phyloP scores from a whole-genome alignment of 352 stramenopile species.

The Globisporangium cylindrosporum region DNA sequence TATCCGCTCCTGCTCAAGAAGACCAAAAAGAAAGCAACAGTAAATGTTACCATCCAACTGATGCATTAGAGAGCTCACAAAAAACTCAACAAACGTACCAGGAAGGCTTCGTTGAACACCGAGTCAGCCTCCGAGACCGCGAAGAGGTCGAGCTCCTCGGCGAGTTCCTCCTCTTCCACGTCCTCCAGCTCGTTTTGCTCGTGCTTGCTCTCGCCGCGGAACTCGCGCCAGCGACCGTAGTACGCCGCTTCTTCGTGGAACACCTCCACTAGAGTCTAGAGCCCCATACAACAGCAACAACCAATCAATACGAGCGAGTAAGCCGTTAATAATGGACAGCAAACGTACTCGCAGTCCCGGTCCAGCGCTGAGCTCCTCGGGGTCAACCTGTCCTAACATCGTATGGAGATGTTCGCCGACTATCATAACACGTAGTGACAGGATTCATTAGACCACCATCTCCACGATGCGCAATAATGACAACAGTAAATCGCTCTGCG shows the following conservation, averaged over 20 bases:
- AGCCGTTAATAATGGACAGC: background rate
- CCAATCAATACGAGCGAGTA: background rate
- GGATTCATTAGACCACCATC: background rate
- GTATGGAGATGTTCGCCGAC: conserved; percentile 55
- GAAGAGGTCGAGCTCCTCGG: conserved; percentile 83
- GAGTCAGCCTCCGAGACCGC: conserved; percentile 73
- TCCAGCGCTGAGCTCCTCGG: conserved; percentile 38
- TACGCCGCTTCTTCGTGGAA: conserved; percentile 78
- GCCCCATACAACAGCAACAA: conserved; percentile 9
- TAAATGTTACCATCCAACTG: background rate
- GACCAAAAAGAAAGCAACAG: background rate
- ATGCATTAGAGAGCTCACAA: background rate
- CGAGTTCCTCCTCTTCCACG: conserved; percentile 77
- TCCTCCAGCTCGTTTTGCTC: conserved; percentile 76
- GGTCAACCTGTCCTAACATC: conserved; percentile 34
- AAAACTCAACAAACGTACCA: conserved; percentile 30
- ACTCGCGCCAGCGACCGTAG: conserved; percentile 85
- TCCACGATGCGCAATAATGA: background rate
- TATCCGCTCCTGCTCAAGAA: conserved; percentile 58
- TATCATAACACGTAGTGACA: conserved; percentile 18
- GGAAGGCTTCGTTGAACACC: conserved; percentile 72
- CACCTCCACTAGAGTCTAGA: conserved; percentile 64
- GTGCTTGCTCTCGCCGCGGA: conserved; percentile 75
- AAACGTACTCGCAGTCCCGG: conserved; percentile 47
- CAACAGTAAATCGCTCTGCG: conserved; percentile 2